A percentile compares a stretch with the other conserved stretches of the same genome.
Conservation (phyloP, 441 rosid genomes). For the Francoa sonchifolia region DNA sequence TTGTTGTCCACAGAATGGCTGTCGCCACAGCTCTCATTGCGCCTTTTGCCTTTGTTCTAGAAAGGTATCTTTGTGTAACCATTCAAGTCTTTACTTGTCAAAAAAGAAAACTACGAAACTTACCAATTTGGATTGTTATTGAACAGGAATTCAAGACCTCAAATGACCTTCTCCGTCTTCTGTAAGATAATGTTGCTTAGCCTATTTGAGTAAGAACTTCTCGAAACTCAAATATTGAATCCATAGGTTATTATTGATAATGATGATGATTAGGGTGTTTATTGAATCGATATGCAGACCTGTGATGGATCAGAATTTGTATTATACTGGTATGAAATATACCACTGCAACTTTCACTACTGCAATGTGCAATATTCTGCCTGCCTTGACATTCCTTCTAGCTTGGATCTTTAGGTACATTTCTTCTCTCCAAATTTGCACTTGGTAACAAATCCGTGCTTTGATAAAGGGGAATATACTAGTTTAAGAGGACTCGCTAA, state of each 20-base stretch:
- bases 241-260: neutral
- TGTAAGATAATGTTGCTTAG: slow-evolving; percentile 42
- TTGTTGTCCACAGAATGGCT: slow-evolving; percentile 39
- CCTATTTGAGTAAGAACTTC: slow-evolving; percentile 36
- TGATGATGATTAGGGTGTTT: neutral
- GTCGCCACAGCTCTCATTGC: slow-evolving; percentile 34
- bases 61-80: slow-evolving; percentile 21
- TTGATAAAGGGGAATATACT: too few relatives aligned
- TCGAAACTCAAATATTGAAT: neutral
- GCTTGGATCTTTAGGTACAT: slow-evolving; percentile 46
- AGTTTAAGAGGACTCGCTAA: too few relatives aligned
- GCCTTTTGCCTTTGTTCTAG: slow-evolving; percentile 46
- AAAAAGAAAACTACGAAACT: neutral
- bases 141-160: slow-evolving; percentile 43
- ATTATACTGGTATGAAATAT: slow-evolving; percentile 49
- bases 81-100: neutral
- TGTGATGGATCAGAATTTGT: slow-evolving; percentile 52
- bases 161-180: slow-evolving; percentile 37
- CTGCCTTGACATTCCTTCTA: slow-evolving; percentile 54
- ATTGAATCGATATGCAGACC: slow-evolving; percentile 27
- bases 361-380: slow-evolving; percentile 53
- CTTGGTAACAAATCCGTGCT: neutral
- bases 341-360: slow-evolving; percentile 57
- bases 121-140: neutral
- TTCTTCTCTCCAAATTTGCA: neutral